phyloP scores from a whole-genome alignment of 768 basidiomycete species.

The Paxillus rubicundulus region DNA sequence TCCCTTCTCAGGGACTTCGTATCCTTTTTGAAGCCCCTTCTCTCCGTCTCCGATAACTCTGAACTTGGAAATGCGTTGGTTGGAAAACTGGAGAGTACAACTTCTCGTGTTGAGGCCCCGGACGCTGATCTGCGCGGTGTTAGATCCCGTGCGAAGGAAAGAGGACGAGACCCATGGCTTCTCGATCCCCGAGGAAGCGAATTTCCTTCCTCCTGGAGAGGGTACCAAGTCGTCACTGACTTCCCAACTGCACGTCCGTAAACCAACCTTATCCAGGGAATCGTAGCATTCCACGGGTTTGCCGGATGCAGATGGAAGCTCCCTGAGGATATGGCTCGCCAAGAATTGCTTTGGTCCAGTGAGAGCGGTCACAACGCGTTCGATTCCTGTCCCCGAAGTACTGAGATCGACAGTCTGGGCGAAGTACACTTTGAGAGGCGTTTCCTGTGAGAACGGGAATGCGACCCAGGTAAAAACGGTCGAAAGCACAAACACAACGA shows the following conservation, averaged over 20 bases:
- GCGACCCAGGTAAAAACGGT: slow-evolving; percentile 43
- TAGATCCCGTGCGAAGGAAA: slow-evolving; percentile 38
- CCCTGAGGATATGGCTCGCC: slow-evolving; percentile 40
- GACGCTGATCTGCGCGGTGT: slow-evolving; percentile 49
- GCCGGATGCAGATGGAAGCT: slow-evolving; percentile 50
- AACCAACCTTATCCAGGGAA: slow-evolving; percentile 29
- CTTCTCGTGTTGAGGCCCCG: slow-evolving; percentile 59
- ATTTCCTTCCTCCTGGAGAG: slow-evolving; percentile 33
- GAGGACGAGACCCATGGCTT: slow-evolving; percentile 45
- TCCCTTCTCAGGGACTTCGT: slow-evolving; percentile 36
- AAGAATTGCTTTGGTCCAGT: slow-evolving; percentile 46
- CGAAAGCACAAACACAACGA: slow-evolving; percentile 43
- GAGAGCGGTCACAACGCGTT: slow-evolving; percentile 42
- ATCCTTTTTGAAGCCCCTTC: slow-evolving; percentile 41
- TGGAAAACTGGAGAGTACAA: slow-evolving; percentile 60
- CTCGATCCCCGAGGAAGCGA: neutral
- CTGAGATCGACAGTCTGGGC: slow-evolving; percentile 54
- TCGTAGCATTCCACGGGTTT: slow-evolving; percentile 34
- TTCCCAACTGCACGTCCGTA: slow-evolving; percentile 51
- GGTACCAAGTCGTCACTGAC: slow-evolving; percentile 35
- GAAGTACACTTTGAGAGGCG: slow-evolving; percentile 73
- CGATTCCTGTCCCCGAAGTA: slow-evolving; percentile 19
- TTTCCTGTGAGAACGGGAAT: slow-evolving; percentile 61
- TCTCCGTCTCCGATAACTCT: slow-evolving; percentile 36
- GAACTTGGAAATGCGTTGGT: slow-evolving; percentile 41